Evolutionary conservation across 163 green algal genomes (phyloP).

Genomic region (Chlamydomonas reinhardtii): DNA sequence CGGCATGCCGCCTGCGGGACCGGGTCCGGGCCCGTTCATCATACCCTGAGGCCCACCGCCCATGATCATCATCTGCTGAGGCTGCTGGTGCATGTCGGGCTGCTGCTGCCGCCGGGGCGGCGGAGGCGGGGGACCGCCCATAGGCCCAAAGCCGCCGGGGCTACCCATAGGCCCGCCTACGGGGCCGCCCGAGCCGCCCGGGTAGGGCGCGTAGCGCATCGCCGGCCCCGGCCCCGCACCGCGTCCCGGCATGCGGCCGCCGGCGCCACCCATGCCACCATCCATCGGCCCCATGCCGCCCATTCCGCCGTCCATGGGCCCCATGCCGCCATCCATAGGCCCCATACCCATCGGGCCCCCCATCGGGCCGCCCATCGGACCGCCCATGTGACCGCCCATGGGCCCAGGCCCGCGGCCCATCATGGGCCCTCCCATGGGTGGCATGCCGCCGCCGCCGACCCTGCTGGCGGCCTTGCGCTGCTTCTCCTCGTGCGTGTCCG

Average conservation of each 20-base stretch:
- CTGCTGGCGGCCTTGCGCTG: constrained; percentile 18
- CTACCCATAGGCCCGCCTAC: too few relatives aligned
- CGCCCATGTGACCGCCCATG: too few relatives aligned
- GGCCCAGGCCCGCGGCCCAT: too few relatives aligned
- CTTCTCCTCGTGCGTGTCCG: constrained; percentile 34
- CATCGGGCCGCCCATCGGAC: too few relatives aligned
- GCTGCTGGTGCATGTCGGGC: background rate
- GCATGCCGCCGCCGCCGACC: background rate
- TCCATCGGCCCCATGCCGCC: too few relatives aligned
- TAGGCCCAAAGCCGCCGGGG: background rate
- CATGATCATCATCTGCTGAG: background rate
- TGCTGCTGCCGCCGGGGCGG: background rate
- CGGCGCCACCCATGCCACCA: too few relatives aligned
- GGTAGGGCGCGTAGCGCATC: constrained; percentile 25
- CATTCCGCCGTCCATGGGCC: too few relatives aligned
- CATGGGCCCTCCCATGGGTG: background rate
- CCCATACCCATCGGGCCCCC: too few relatives aligned
- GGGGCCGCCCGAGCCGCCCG: background rate
- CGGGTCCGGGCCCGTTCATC: background rate
- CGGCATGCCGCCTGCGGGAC: background rate
- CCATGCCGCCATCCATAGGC: too few relatives aligned
- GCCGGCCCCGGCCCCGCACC: background rate
- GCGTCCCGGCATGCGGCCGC: too few relatives aligned
- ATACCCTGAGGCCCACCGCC: constrained; percentile 1
- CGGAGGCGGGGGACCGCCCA: background rate